Percentiles rank a stretch among this genome's conserved stretches.
Evolutionary conservation across 106 monocot species (phyloP).

Genomic region (Ottelia alismoides): DNA sequence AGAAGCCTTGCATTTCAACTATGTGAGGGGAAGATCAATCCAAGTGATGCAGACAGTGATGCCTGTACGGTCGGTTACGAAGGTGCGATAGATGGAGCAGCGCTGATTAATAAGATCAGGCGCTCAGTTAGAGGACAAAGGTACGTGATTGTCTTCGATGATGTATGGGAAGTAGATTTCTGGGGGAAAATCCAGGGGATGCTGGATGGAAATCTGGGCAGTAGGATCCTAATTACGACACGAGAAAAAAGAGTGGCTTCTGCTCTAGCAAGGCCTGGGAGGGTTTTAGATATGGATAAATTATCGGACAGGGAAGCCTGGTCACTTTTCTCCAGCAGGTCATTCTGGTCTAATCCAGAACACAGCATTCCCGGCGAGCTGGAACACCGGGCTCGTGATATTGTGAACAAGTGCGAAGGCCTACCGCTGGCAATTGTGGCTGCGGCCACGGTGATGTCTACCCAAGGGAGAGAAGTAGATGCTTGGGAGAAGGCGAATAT

Average conservation of each 20-base stretch:
- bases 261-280: not conserved
- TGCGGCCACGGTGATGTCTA: not conserved
- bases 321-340: slow-evolving; percentile 18
- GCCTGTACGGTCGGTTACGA: too few species aligned
- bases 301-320: slow-evolving; percentile 12
- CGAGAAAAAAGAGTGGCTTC: not conserved
- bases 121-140: slow-evolving; percentile 2
- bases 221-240: slow-evolving; percentile 5
- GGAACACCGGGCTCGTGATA: not conserved
- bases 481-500: not conserved
- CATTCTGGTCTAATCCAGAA: not conserved
- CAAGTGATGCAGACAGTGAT: not conserved
- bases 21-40: not conserved
- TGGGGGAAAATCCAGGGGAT: slow-evolving; percentile 6
- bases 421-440: not conserved
- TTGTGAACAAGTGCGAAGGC: not conserved
- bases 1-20: slow-evolving; percentile 1
- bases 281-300: slow-evolving; percentile 7
- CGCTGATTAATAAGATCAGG: slow-evolving; percentile 1
- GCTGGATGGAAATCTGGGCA: slow-evolving; percentile 3
- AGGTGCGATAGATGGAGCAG: slow-evolving; percentile 9
- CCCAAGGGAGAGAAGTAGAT: too few species aligned
- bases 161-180: slow-evolving; percentile 6
- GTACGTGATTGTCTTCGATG: slow-evolving; percentile 18
- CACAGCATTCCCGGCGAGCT: not conserved